Conservation (phyloP, 1,284 basidiomycete genomes). For the Ceratobasidium sp. region DNA sequence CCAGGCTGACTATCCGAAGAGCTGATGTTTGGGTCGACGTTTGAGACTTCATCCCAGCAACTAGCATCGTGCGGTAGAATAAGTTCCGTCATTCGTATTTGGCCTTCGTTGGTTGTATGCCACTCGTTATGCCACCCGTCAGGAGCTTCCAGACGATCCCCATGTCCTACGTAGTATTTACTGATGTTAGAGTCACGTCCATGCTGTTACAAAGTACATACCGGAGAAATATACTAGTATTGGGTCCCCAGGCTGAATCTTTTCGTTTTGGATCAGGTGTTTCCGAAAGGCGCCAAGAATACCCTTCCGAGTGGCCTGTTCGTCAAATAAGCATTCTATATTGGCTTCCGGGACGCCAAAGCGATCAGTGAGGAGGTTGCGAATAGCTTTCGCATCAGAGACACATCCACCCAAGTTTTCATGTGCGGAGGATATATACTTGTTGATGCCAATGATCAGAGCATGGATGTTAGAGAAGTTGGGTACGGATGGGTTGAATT, state of each 20-base stretch:
- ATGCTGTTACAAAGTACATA: not conserved
- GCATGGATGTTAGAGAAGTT: conserved; percentile 16
- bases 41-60: not conserved
- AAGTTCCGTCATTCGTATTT: not conserved
- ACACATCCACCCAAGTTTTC: conserved; percentile 12
- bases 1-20: too few relatives aligned
- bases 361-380: not conserved
- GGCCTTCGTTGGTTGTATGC: not conserved
- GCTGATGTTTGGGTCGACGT: not conserved
- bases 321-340: not conserved
- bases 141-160: conserved; percentile 4
- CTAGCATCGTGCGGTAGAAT: conserved; percentile 20
- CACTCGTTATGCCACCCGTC: conserved; percentile 6
- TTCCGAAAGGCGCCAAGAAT: conserved; percentile 25
- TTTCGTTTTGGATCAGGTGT: conserved; percentile 12
- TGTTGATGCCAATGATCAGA: conserved; percentile 29
- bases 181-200: not conserved
- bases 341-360: conserved; percentile 19
- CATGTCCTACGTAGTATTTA: conserved; percentile 12
- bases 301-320: conserved; percentile 31
- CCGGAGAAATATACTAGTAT: conserved; percentile 38
- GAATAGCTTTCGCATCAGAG: not conserved
- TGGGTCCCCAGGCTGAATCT: conserved; percentile 16
- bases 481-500: too few relatives aligned
- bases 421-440: not conserved